Evolutionary conservation across 352 stramenopile genomes (phyloP).

Genomic region (Phytophthora chlamydospora): DNA sequence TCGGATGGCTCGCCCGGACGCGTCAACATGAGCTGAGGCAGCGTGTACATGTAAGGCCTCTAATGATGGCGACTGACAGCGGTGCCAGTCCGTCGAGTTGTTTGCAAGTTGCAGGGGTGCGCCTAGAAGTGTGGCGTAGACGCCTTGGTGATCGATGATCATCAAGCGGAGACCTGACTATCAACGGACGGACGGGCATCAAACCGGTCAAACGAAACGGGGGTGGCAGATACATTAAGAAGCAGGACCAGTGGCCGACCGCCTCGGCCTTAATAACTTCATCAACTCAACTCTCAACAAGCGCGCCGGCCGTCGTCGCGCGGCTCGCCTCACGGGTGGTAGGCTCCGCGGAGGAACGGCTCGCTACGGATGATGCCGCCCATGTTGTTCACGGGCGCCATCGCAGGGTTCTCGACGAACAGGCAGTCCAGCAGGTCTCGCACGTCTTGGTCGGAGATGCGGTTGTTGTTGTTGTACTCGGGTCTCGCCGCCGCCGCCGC

Average conservation of each 20-base stretch:
- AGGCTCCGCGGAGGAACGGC: constrained; percentile 34
- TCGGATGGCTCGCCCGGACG: constrained; percentile 2
- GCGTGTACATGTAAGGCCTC: constrained; percentile 7
- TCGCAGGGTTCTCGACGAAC: constrained; percentile 37
- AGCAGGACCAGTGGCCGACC: constrained; percentile 10
- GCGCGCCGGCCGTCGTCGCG: not conserved
- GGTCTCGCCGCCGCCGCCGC: constrained; percentile 10
- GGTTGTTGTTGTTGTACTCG: constrained; percentile 25
- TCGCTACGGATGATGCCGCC: constrained; percentile 38
- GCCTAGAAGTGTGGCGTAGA: constrained; percentile 19
- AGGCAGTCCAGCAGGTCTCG: constrained; percentile 47
- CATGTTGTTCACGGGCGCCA: constrained; percentile 25
- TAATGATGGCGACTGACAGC: constrained; percentile 7
- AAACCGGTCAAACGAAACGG: not conserved
- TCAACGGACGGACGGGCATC: constrained; percentile 1
- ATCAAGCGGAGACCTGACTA: constrained; percentile 3
- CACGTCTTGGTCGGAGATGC: constrained; percentile 50
- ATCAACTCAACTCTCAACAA: constrained; percentile 30
- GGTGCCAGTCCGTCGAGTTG: constrained; percentile 3
- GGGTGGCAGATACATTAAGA: constrained; percentile 25
- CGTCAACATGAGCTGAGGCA: constrained; percentile 23
- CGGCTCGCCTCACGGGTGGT: constrained; percentile 26
- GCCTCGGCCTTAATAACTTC: constrained; percentile 32
- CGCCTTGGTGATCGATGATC: constrained; percentile 13
- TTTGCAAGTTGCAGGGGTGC: not conserved